Base-by-base conservation (phyloP, 202 grass and related monocot species). In the Tripidium arundinaceum region DNA sequence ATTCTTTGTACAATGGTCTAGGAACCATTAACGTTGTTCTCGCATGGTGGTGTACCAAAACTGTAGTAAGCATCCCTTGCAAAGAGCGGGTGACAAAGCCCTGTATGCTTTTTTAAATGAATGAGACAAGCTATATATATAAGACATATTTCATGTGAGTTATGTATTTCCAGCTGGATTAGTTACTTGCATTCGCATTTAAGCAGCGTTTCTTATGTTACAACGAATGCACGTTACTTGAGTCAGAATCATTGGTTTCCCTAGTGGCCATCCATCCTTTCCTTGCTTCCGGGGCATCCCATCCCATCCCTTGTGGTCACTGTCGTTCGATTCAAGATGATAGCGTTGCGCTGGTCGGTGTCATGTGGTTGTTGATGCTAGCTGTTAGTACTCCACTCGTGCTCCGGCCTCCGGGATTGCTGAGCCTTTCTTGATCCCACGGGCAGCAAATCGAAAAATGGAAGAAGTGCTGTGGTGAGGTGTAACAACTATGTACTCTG, bases 311-410 rank as follows among this genome's bases (percentile, higher is more conserved):
- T 78, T 72, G 68, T 72, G 58, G 50, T 60, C 24, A 45, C 59
- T 15, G 4, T 27, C 24, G 21, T 78, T 70, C 43, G 43, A 8
- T 52, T 13, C 26, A 63, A 15, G 42, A 28, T 42, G 14, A 69
- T 6, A 1, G 54, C 54, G 3, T 22, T 54, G 66, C 73, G 50
- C 12, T 38, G 38, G 63, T 75, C n/a, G 42, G 31, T 33, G 67
- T 62, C 78, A 82, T 78, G 83, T 85, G 87, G 66, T 61, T 85
- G 72, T 62, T 58, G 41, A 73, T 50, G 21, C 55, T 54, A 50
- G 3, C 27, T 55, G 83, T 42, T 57, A 4, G 43, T 22, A n/a
- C n/a, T n/a, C n/a, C n/a, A 5, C 5, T 9, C 28, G 4, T 36
- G 19, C 8, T 34, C 31, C 11, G 33, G 18, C 1, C 8, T 34